Conservation (phyloP, 179 eudicot species). For the Beta corolliflora region DNA sequence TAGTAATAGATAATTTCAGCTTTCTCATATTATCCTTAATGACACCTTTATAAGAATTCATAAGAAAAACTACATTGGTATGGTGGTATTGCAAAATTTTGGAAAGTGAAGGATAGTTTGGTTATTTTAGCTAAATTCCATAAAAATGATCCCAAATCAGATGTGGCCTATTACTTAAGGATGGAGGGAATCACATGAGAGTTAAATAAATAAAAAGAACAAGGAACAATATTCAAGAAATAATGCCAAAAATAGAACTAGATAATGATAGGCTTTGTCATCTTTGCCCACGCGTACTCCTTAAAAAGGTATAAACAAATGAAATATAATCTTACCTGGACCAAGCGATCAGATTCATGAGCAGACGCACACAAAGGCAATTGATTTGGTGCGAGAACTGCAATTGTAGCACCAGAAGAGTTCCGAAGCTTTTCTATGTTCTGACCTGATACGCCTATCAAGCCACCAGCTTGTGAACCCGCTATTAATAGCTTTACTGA, state of each 20-base stretch:
- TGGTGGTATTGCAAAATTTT: no score
- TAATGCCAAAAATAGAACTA: slow-evolving; percentile 1
- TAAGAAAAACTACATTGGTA: no score
- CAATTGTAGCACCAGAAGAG: slow-evolving; percentile 81
- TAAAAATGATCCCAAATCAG: no score
- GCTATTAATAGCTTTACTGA: slow-evolving; percentile 79
- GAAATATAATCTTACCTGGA: slow-evolving; percentile 55
- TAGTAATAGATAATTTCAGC: no score
- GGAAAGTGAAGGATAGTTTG: no score
- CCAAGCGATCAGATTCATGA: slow-evolving; percentile 88
- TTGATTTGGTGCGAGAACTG: slow-evolving; percentile 79
- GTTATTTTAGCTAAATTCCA: no score
- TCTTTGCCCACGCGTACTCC: background rate
- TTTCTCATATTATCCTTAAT: no score
- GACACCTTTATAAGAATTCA: no score
- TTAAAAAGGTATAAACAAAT: background rate
- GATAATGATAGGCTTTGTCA: background rate
- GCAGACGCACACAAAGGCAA: slow-evolving; percentile 91
- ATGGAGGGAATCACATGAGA: no score
- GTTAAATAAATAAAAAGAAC: no score
- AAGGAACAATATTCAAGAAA: background rate
- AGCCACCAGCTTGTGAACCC: slow-evolving; percentile 88
- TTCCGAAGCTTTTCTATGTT: slow-evolving; percentile 81
- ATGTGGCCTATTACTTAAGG: no score
- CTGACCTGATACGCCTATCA: slow-evolving; percentile 92